Base-by-base conservation (phyloP, 345 rosid genomes). In the Clausena lansium region DNA sequence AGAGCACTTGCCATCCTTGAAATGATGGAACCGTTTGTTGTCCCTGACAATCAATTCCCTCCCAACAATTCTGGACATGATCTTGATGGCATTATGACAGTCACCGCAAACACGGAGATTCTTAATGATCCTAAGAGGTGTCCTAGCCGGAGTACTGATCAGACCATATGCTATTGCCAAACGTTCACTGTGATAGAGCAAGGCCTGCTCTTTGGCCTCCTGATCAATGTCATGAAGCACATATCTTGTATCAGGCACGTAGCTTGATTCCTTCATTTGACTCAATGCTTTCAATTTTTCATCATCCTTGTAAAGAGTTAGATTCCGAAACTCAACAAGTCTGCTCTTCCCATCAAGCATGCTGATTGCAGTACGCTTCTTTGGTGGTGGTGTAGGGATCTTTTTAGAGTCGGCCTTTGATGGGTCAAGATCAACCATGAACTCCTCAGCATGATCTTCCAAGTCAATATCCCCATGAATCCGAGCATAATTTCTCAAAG, bases 151-250 rank as follows among this genome's bases (percentile, higher is more conserved):
- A 5, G 97, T 92, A 68, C 88, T 86, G 70, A 92, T 92, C 11
- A 92, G 88, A 73, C 97, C 97, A 64, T 85, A 92, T 17, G 97
- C 97, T 83, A 92, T 92, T 32, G 97, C 93, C 88, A 92, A 72
- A 69, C 94, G 85, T 79, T 92, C 94, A 62, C 94, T 91, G 73
- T 92, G 97, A 76, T 91, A 91, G n/a, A 90, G 81, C 80, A 92
- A 78, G 6, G 94, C 91, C 75, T 92, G 94, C 78, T 92, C 93
- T 81, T 92, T 92, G 0, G 97, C 97, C 83, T 92, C 94, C 77
- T 92, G 89, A 80, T 92, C 97, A 35, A 92, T 91, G 77, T 91
- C 94, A 63, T 92, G 97, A 67, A 92, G 93, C 60, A 92, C 94
- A 52, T 77, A 88, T 72, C 91, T 74, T 3, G 97, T 86, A 82